Evolutionary conservation across 345 rosid species (phyloP).

Genomic region (Aegle marmelos): DNA sequence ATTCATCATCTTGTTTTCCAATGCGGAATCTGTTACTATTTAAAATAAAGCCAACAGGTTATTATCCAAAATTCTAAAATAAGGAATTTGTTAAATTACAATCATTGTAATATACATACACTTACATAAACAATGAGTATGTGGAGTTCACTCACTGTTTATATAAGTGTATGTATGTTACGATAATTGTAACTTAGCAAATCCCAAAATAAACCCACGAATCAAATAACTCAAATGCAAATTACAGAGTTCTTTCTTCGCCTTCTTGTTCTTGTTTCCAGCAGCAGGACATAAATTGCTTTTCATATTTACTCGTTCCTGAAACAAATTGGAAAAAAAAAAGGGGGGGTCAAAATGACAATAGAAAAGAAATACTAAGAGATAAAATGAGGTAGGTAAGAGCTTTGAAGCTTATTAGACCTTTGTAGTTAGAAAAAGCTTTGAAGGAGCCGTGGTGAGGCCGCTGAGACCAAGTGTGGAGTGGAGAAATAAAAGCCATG

Average conservation of each 20-base stretch:
- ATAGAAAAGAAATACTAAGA: not conserved
- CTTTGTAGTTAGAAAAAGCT: constrained; percentile 21
- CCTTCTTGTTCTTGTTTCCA: constrained; percentile 3
- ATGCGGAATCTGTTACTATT: constrained; percentile 9
- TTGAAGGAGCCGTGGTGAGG: constrained; percentile 20
- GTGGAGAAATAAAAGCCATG: constrained; percentile 57
- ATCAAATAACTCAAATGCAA: not conserved
- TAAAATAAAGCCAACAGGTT: not conserved
- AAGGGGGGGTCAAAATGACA: not conserved
- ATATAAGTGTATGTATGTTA: too few species aligned
- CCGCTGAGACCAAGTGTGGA: constrained; percentile 26
- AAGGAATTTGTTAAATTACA: too few species aligned
- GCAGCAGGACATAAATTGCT: constrained; percentile 22
- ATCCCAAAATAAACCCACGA: not conserved
- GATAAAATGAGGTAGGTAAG: not conserved
- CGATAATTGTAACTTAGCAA: too few species aligned
- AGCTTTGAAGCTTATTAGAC: not conserved
- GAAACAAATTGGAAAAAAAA: not conserved
- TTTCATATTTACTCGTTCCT: constrained; percentile 19
- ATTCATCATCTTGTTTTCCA: not conserved
- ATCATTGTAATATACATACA: too few species aligned
- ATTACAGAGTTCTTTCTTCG: not conserved
- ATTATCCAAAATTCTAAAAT: not conserved
- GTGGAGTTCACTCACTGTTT: too few species aligned
- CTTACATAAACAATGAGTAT: too few species aligned